Evolutionary conservation across 2,329 filamentous ascomycete genomes (phyloP).

Genomic region (Arachnopeziza araneosa): DNA sequence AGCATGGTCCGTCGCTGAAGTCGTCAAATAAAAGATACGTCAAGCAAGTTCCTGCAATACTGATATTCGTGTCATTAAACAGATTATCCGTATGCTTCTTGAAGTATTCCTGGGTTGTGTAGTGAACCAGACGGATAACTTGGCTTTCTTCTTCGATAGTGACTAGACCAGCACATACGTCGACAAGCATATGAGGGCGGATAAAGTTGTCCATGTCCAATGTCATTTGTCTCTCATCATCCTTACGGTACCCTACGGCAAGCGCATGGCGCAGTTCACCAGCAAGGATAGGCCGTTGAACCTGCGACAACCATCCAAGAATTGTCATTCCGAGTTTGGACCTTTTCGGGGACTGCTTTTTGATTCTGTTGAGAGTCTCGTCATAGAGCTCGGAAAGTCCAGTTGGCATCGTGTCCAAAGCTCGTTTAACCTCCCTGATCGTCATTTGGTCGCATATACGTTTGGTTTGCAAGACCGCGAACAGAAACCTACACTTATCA

Average conservation of each 20-base stretch:
- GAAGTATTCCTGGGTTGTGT: constrained; percentile 28
- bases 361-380: constrained; percentile 38
- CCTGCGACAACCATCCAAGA: constrained; percentile 18
- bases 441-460: constrained; percentile 29
- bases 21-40: constrained; percentile 26
- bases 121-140: constrained; percentile 26
- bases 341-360: constrained; percentile 28
- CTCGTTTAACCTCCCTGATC: constrained; percentile 30
- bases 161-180: constrained; percentile 25
- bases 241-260: constrained; percentile 29
- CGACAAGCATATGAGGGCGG: constrained; percentile 10
- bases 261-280: constrained; percentile 39
- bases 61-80: constrained; percentile 12
- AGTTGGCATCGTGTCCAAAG: constrained; percentile 28
- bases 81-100: constrained; percentile 1
- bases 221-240: constrained; percentile 2
- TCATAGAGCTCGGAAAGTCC: constrained; percentile 34
- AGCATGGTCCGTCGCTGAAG: constrained; percentile 21
- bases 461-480: constrained; percentile 25
- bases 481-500: constrained; percentile 7
- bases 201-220: constrained; percentile 30
- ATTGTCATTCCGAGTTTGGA: constrained; percentile 20
- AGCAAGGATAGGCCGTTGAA: background rate
- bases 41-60: constrained; percentile 20
- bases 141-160: constrained; percentile 22